These are phyloP conservation scores for Kodamaea fungicola DNA, from an alignment of 1,139 yeast species.

Conservation along the genomic window DNA sequence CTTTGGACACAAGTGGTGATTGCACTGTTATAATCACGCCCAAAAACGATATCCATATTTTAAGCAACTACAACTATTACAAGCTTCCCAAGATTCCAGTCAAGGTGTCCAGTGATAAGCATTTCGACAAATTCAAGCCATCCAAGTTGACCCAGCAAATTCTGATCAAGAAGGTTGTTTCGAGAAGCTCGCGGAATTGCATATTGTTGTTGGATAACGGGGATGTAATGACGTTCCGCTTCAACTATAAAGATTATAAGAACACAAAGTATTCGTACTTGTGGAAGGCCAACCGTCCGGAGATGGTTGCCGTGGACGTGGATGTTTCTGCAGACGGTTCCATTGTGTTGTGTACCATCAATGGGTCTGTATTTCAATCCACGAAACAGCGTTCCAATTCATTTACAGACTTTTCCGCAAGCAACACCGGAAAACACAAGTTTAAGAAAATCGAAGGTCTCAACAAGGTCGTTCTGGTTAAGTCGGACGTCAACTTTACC, in stretches of 20 bases:
- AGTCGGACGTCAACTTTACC: slow-evolving; percentile 63
- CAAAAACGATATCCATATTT: slow-evolving; percentile 60
- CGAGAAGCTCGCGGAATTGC: slow-evolving; percentile 34
- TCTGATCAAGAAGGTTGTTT: slow-evolving; percentile 28
- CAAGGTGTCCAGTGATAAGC: slow-evolving; percentile 30
- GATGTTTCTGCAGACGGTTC: slow-evolving; percentile 72
- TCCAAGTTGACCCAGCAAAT: slow-evolving; percentile 41
- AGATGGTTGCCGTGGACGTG: slow-evolving; percentile 54
- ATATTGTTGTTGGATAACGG: slow-evolving; percentile 52
- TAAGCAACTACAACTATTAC: slow-evolving; percentile 55
- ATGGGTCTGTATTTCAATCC: slow-evolving; percentile 58
- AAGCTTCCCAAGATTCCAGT: slow-evolving; percentile 41
- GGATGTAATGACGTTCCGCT: slow-evolving; percentile 39
- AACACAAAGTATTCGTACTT: slow-evolving; percentile 35
- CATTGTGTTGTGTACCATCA: slow-evolving; percentile 59
- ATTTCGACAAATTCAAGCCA: slow-evolving; percentile 56
- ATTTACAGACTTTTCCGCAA: slow-evolving; percentile 27
- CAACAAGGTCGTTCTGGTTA: slow-evolving; percentile 55
- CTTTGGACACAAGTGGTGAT: slow-evolving; percentile 64
- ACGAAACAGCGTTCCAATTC: slow-evolving; percentile 31
- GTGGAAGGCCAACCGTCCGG: slow-evolving; percentile 56
- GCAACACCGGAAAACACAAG: slow-evolving; percentile 35
- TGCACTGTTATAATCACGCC: slow-evolving; percentile 66
- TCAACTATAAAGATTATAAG: slow-evolving; percentile 24
- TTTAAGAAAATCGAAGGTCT: slow-evolving; percentile 53